Evolutionary conservation across 2,329 filamentous ascomycete species (phyloP), one percentile per base, ranked within the genome.

Genomic region (Pyrenochaeta sp.): DNA sequence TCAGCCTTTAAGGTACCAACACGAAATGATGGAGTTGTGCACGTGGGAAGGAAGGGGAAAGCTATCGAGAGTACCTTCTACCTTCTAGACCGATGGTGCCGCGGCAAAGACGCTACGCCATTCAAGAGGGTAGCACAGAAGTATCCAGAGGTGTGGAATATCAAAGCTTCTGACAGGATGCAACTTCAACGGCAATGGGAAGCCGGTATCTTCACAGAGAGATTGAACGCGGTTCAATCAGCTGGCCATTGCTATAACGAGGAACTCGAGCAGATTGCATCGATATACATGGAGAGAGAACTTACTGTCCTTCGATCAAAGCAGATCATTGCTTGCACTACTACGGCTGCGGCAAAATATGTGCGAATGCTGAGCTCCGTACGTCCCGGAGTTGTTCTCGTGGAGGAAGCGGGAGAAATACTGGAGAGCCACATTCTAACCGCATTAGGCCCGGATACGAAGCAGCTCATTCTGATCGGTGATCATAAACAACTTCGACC

Each of bases 341-440:
- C 89, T 0, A 92, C 87, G 0, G 87, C 79, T 0, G 88, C 88
- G 0, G 87, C 90, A 0, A 91, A 81, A 72, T 83, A 89, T 45
- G 74, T 79, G 0, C 72, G 81, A 0, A 76, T 83, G 1, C 79
- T 92, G 7, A 79, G 79, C 3, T 75, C 79, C 0, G 83, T 82
- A 0, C 69, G 75, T 0, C 86, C 87, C 0, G 85, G 86, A 1
- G 77, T 90, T 2, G 72, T 91, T 1, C 66, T 92, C 0, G 83
- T 90, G 0, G 89, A 92, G 67, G 89, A 92, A 69, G 89, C 88
- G 0, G 89, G 88, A 1, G 89, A 92, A 58, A 89, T 92, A 3
- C 77, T 91, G 0, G 89, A 92, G 68, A 80, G 81, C 1, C 89
- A 91, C 59, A 78, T 89, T 1, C 71, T 91, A 0, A 83, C 88